Evolutionary conservation across 2,329 filamentous ascomycete genomes (phyloP), one percentile per base, ranked within the genome.

Genomic region (Clarireedia hainanense): DNA sequence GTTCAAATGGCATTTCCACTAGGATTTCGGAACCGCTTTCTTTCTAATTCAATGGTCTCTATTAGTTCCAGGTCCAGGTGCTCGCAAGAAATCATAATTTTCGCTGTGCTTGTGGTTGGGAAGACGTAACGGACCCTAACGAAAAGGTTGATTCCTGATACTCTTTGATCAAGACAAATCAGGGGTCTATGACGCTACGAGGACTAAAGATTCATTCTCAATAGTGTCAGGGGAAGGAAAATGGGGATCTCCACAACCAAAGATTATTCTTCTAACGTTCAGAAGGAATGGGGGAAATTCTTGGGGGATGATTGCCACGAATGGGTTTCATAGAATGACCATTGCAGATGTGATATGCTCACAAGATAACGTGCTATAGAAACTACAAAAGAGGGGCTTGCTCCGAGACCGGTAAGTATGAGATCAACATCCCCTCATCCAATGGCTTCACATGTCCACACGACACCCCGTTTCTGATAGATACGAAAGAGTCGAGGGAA

Each of bases 341-440:
- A 54, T 58, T 50, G 51, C 58, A 47, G 47, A 54, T 60, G 37
- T 63, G 20, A 66, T 64, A 64, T 62, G 61, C 56, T 34, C 47
- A 40, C 20, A 17, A 47, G 30, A 30, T 45, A n/a, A 36, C 34
- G 9, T 40, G 39, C 17, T 15, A 36, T n/a, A 40, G 39, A 24
- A 23, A 14, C 14, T 36, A n/a, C 23, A 27, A 55, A 27, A 45
- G 43, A 30, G 46, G n/a, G 27, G 20, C 10, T 1, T 34, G 27
- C 27, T 27, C 39, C 47, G 39, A 34, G 20, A 48, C 47, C 47
- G 30, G 46, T 20, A 23, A 15, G 24, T 42, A 15, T 54, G 27
- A 20, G n/a, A 49, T 43, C 52, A 50, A 43, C 36, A 36, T 20
- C 30, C 24, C 3, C 17, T 40, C 23, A 23, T 40, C 36, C 52